These are phyloP conservation scores for Nosema muscidifuracis DNA, from an alignment of 371 early-diverging fungal genomes.

Conservation along the genomic window DNA sequence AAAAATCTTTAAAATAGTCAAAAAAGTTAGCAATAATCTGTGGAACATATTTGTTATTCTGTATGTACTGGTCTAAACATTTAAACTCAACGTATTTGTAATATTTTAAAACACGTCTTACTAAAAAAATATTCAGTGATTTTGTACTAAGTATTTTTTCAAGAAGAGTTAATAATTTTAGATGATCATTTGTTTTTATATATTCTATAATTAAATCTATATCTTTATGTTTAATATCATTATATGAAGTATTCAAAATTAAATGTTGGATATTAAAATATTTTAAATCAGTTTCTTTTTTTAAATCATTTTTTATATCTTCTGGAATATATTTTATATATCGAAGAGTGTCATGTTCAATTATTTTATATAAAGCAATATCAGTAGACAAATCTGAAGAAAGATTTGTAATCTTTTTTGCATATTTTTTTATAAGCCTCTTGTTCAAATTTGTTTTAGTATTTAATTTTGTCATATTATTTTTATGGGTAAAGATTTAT, in stretches of 20 bases:
- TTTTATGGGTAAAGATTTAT: too few relatives aligned
- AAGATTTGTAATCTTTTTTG: background rate
- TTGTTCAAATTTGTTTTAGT: too few relatives aligned
- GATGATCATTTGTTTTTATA: background rate
- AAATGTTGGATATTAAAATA: background rate
- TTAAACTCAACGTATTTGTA: background rate
- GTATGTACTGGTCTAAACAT: background rate
- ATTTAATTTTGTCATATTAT: too few relatives aligned
- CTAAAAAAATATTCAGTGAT: background rate
- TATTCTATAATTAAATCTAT: background rate
- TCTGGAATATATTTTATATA: background rate
- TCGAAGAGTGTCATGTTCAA: background rate
- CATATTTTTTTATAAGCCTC: background rate
- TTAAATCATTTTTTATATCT: background rate
- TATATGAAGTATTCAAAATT: too few relatives aligned
- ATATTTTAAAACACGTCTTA: background rate
- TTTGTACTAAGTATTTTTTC: background rate
- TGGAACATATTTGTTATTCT: background rate
- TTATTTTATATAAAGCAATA: background rate
- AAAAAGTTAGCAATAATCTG: background rate
- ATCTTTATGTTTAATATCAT: background rate
- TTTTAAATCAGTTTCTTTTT: background rate
- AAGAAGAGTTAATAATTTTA: background rate
- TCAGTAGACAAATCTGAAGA: background rate
- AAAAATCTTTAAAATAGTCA: background rate